These are phyloP conservation scores for Silene vulgaris DNA, from an alignment of 179 eudicot species.

Conservation along the genomic window DNA sequence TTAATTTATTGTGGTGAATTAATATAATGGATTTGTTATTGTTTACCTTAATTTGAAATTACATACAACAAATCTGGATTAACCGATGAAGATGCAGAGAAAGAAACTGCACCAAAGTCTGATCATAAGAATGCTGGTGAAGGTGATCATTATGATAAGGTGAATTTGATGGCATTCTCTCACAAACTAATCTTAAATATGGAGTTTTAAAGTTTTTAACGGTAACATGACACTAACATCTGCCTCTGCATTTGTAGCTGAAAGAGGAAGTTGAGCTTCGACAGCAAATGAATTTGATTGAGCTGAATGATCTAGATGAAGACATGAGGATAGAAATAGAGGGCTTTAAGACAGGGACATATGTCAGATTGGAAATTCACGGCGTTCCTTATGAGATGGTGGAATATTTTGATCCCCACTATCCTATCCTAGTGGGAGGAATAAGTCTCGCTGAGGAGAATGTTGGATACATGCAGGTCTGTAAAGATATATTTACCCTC, in stretches of 20 bases:
- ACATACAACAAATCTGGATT: slow-evolving; percentile 56
- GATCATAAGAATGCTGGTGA: slow-evolving; percentile 43
- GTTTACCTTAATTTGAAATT: slow-evolving; percentile 52
- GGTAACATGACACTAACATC: not conserved
- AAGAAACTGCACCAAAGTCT: slow-evolving; percentile 35
- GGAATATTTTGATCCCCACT: slow-evolving; percentile 85
- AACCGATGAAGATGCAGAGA: slow-evolving; percentile 56
- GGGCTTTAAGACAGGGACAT: slow-evolving; percentile 82
- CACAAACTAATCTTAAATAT: slow-evolving; percentile 3
- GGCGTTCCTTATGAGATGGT: slow-evolving; percentile 94
- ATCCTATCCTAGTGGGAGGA: slow-evolving; percentile 94
- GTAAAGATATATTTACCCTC: slow-evolving; percentile 3
- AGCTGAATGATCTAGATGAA: slow-evolving; percentile 87
- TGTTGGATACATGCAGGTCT: slow-evolving; percentile 99
- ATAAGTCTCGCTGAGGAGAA: slow-evolving; percentile 81
- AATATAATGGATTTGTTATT: slow-evolving; percentile 11
- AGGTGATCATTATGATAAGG: slow-evolving; percentile 70
- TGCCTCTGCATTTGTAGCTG: slow-evolving; percentile 42
- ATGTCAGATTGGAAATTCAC: slow-evolving; percentile 78
- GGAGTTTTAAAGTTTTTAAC: not conserved
- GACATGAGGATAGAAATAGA: slow-evolving; percentile 73
- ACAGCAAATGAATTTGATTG: slow-evolving; percentile 75
- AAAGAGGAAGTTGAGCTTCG: slow-evolving; percentile 85
- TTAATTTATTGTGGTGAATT: not conserved
- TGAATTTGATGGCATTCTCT: slow-evolving; percentile 25